Evolutionary conservation across 805 yeast genomes (phyloP), one percentile per base, ranked within the genome.

Genomic region (Kodamaea kakaduensis): DNA sequence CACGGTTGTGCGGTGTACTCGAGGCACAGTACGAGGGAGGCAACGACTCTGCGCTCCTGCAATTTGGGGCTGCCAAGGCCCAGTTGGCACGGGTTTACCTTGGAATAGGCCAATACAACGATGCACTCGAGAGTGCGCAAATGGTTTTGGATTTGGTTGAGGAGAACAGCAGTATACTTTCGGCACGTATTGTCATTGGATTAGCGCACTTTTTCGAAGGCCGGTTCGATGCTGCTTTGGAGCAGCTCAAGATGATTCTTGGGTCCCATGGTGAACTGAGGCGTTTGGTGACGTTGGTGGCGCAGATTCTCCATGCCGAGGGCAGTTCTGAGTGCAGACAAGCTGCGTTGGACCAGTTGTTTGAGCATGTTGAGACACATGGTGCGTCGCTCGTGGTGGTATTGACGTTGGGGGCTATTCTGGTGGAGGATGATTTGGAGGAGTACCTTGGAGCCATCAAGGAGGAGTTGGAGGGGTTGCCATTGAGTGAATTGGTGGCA

Each of bases 261-360:
- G 45, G 39, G 8, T 38, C 45, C 9, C 71, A 81, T 16, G 72
- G 75, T 4, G 78, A 75, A 32, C 76, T 83, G 4, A 77, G 73
- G 43, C 72, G 81, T 42, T 69, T 87, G n/a, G 78, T 86, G 10
- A 75, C 81, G 5, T 59, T 90, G 18, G 71, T 86, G 14, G 77
- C 93, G 0, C 95, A 88, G 51, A 82, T 89, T 0, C 64, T 93
- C 32, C 83, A 81, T 62, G 85, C 86, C 2, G 75, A 75, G 38
- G 83, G 78, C n/a, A 73, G 78, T 0, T 77, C 73, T n/a, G 93
- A 84, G 4, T 78, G 93, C 1, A 80, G 77, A 40, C 82, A 78
- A 43, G 89, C 88, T 1, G 96, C 97, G 0, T 51, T 84, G 31
- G 96, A 88, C 47, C 95, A 87, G 55, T 59, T 90, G 28, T 81